Evolutionary conservation across 1,139 yeast species (phyloP).

Genomic region (Taphrina wiesneri): DNA sequence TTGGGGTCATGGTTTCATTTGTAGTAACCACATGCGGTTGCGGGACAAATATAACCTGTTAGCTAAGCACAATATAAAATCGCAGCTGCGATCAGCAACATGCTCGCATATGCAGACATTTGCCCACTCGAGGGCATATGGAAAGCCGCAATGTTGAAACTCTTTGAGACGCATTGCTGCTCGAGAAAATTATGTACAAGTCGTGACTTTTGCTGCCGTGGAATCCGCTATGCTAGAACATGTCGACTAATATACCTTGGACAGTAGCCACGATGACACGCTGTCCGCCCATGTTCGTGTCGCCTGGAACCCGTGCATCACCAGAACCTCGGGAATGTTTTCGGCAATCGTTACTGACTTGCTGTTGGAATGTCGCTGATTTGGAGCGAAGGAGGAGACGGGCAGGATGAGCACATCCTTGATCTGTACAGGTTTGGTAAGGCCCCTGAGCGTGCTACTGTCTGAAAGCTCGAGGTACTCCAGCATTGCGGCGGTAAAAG

Average conservation of each 20-base stretch:
- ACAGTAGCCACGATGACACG: neutral
- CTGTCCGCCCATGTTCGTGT: constrained; percentile 10
- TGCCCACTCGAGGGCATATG: too few species aligned
- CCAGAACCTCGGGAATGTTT: constrained; percentile 20
- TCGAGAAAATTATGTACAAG: too few species aligned
- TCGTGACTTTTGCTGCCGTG: too few species aligned
- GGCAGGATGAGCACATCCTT: constrained; percentile 87
- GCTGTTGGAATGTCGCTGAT: constrained; percentile 76
- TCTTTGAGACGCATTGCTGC: too few species aligned
- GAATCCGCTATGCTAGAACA: too few species aligned
- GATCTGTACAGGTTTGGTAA: constrained; percentile 63
- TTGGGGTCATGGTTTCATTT: too few species aligned
- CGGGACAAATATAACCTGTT: too few species aligned
- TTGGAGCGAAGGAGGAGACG: constrained; percentile 77
- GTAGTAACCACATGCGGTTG: too few species aligned
- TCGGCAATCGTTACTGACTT: constrained; percentile 63
- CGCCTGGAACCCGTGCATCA: constrained; percentile 28
- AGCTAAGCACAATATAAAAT: too few species aligned
- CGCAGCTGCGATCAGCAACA: too few species aligned
- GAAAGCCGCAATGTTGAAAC: too few species aligned
- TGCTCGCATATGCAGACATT: neutral
- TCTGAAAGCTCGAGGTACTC: constrained; percentile 54
- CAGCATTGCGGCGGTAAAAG: constrained; percentile 83
- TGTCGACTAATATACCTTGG: neutral
- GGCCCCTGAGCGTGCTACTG: constrained; percentile 51